These are phyloP conservation scores for Suhomyces kunorum DNA, from an alignment of 1,139 yeast genomes.

Conservation along the genomic window DNA sequence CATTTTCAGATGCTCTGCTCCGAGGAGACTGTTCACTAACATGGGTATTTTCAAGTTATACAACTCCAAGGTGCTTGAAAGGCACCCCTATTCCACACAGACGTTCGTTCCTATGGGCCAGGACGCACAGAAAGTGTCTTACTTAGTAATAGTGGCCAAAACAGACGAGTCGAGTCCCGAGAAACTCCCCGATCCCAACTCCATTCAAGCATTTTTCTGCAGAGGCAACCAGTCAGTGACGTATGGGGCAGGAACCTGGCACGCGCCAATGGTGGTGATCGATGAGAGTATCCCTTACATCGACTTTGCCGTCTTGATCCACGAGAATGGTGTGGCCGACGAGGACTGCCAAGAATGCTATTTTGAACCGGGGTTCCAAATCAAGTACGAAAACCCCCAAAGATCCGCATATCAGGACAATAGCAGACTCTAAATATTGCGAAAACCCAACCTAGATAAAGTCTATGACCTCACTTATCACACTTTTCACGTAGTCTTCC, in stretches of 20 bases:
- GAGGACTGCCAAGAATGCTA: constrained; percentile 85
- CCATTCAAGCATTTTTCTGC: constrained; percentile 69
- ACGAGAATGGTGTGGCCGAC: constrained; percentile 75
- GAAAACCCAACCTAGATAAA: no score
- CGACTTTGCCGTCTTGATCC: constrained; percentile 84
- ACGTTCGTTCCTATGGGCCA: constrained; percentile 90
- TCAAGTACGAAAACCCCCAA: constrained; percentile 28
- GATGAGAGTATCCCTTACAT: constrained; percentile 51
- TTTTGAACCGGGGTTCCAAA: constrained; percentile 58
- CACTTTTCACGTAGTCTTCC: constrained; percentile 33
- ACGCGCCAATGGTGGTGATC: constrained; percentile 90
- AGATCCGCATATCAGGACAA: constrained; percentile 1
- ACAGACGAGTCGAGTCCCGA: constrained; percentile 41
- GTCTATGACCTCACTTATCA: constrained; percentile 41
- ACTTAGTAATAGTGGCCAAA: constrained; percentile 79
- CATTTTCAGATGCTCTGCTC: constrained; percentile 79
- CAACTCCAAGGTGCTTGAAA: constrained; percentile 70
- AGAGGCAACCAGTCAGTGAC: constrained; percentile 87
- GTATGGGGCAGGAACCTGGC: constrained; percentile 72
- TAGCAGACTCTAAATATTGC: no score
- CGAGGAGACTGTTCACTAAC: constrained; percentile 53
- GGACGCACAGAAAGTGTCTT: constrained; percentile 49
- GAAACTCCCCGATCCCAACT: constrained; percentile 59
- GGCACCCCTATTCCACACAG: constrained; percentile 91
- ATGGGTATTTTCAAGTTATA: constrained; percentile 37